Conservation (phyloP, 2,329 filamentous ascomycete genomes). For the Botrytis elliptica region DNA sequence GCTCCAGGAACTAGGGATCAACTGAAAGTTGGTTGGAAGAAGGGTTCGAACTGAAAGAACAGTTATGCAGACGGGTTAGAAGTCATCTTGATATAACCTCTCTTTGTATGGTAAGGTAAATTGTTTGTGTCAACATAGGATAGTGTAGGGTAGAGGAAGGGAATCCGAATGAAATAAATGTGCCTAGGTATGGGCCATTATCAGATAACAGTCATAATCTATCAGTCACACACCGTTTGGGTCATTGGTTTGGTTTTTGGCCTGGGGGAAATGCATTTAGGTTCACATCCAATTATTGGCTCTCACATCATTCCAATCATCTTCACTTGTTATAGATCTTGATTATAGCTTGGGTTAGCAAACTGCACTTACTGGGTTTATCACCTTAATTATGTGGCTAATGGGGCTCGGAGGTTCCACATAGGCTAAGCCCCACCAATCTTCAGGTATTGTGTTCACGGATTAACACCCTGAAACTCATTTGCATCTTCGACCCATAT, state of each 20-base stretch:
- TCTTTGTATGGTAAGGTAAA: not conserved
- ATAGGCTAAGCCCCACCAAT: conserved; percentile 10
- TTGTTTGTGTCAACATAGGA: not conserved
- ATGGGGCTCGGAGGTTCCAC: conserved; percentile 1
- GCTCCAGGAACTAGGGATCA: not conserved
- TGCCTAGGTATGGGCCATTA: too few species aligned
- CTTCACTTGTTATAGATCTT: not conserved
- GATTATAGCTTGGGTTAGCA: not conserved
- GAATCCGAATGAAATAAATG: too few species aligned
- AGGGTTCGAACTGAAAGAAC: conserved; percentile 4
- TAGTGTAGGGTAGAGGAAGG: not conserved
- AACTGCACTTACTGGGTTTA: not conserved
- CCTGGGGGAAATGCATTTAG: not conserved
- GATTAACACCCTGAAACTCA: conserved; percentile 13
- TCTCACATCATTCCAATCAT: not conserved
- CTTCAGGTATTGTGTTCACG: conserved; percentile 5
- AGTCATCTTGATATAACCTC: conserved; percentile 20
- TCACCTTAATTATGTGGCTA: not conserved
- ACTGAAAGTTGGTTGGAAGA: not conserved
- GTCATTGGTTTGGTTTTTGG: not conserved
- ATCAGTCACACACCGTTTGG: not conserved
- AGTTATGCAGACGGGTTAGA: conserved; percentile 15
- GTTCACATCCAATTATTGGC: not conserved
- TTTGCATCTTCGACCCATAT: conserved; percentile 15
- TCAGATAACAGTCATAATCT: not conserved